These are phyloP conservation scores for Hura crepitans DNA, from an alignment of 441 rosid species.

Conservation along the genomic window DNA sequence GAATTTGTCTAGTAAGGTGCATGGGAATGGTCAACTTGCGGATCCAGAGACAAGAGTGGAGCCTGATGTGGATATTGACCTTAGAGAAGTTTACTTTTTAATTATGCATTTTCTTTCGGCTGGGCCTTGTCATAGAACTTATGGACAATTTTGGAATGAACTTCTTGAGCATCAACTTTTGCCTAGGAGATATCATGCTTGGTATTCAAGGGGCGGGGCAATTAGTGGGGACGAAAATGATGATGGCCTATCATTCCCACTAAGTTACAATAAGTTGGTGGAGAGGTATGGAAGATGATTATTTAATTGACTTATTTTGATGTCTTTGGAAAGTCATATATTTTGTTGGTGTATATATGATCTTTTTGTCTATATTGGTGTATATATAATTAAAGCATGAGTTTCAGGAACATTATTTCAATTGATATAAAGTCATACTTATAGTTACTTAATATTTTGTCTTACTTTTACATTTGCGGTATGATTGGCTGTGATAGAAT, in stretches of 20 bases:
- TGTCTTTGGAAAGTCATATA: not conserved
- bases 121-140: slow-evolving; percentile 88
- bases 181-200: slow-evolving; percentile 96
- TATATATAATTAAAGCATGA: not conserved
- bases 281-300: slow-evolving; percentile 53
- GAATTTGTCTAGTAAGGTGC: slow-evolving; percentile 49
- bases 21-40: slow-evolving; percentile 44
- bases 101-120: slow-evolving; percentile 89
- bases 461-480: not conserved
- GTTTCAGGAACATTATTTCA: not conserved
- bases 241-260: slow-evolving; percentile 77
- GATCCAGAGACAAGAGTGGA: slow-evolving; percentile 38
- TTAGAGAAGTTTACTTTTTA: slow-evolving; percentile 84
- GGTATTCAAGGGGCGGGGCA: slow-evolving; percentile 80
- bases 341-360: not conserved
- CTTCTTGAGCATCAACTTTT: slow-evolving; percentile 86
- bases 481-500: not conserved
- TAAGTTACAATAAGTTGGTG: slow-evolving; percentile 60
- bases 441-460: not conserved
- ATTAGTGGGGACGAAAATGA: slow-evolving; percentile 65
- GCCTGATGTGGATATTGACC: slow-evolving; percentile 65
- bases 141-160: slow-evolving; percentile 71
- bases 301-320: slow-evolving; percentile 2
- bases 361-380: too few relatives aligned
- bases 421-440: not conserved